Evolutionary conservation across 176 grass and related monocot genomes (phyloP).

Genomic region (Ampelocalamus luodianensis): DNA sequence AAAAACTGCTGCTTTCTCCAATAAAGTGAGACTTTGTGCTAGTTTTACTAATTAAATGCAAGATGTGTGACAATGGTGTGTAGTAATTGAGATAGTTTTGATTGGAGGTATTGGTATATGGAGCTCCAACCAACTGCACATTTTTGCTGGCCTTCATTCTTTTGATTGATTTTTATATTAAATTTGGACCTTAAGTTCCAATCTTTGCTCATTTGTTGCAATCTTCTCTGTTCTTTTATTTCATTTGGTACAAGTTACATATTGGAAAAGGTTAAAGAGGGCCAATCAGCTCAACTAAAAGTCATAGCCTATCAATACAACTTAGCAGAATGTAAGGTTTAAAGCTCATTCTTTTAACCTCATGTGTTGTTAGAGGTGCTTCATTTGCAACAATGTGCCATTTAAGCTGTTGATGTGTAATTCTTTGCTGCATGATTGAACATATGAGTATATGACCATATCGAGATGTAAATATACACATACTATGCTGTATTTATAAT

Average conservation of each 20-base stretch:
- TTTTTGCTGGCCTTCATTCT: background rate
- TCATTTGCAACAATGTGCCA: conserved; percentile 10
- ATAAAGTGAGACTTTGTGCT: conserved; percentile 11
- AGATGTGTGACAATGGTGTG: background rate
- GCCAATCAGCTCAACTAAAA: background rate
- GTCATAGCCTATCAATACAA: background rate
- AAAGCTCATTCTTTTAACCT: background rate
- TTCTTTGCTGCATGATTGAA: background rate
- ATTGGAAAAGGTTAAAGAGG: conserved; percentile 1
- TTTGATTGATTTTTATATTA: conserved; percentile 8
- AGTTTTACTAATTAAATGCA: background rate
- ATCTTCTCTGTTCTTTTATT: background rate
- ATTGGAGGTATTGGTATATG: conserved; percentile 10
- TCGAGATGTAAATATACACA: background rate
- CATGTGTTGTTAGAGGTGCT: conserved; percentile 4
- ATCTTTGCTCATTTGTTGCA: background rate
- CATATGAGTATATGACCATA: background rate
- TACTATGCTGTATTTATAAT: background rate
- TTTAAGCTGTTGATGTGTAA: background rate
- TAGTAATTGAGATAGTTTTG: background rate
- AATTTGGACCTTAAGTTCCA: background rate
- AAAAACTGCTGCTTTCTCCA: conserved; percentile 5
- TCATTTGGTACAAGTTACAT: conserved; percentile 4
- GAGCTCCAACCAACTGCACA: background rate
- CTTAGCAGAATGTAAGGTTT: background rate